Evolutionary conservation across 2,329 filamentous ascomycete genomes (phyloP).

Genomic region (Akanthomyces lecanii): DNA sequence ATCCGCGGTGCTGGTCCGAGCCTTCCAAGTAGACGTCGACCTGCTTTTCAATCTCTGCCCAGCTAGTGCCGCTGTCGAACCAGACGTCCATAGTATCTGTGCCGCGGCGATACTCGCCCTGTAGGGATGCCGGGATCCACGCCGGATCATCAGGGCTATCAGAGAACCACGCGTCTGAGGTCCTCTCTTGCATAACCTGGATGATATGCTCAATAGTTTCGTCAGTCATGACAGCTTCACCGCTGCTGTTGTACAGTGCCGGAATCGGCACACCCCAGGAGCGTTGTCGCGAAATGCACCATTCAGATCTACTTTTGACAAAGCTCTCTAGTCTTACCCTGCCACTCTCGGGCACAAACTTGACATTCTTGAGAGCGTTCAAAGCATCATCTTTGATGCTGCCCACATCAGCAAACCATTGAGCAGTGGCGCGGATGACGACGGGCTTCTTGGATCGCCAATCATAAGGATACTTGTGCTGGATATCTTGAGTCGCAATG

Average conservation of each 20-base stretch:
- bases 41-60: conserved; percentile 57
- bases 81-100: conserved; percentile 98
- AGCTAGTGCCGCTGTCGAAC: conserved; percentile 97
- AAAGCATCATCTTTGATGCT: conserved; percentile 74
- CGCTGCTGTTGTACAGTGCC: conserved; percentile 71
- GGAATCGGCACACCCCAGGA: conserved; percentile 97
- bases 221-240: conserved; percentile 72
- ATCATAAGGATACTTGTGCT: conserved; percentile 96
- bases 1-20: conserved; percentile 92
- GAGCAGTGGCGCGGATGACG: conserved; percentile 85
- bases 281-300: conserved; percentile 95
- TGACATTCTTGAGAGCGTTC: conserved; percentile 63
- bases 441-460: conserved; percentile 94
- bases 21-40: conserved; percentile 93
- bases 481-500: conserved; percentile 64
- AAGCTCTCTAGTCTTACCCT: conserved; percentile 77
- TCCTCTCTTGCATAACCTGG: conserved; percentile 67
- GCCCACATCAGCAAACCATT: conserved; percentile 95
- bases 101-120: conserved; percentile 63
- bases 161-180: conserved; percentile 93
- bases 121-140: conserved; percentile 68
- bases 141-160: conserved; percentile 69
- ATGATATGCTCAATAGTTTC: conserved; percentile 84
- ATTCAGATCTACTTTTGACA: conserved; percentile 81
- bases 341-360: conserved; percentile 74